Evolutionary conservation across 2,329 filamentous ascomycete genomes (phyloP), one percentile per base, ranked within the genome.

Genomic region (Thielaviopsis punctulata): DNA sequence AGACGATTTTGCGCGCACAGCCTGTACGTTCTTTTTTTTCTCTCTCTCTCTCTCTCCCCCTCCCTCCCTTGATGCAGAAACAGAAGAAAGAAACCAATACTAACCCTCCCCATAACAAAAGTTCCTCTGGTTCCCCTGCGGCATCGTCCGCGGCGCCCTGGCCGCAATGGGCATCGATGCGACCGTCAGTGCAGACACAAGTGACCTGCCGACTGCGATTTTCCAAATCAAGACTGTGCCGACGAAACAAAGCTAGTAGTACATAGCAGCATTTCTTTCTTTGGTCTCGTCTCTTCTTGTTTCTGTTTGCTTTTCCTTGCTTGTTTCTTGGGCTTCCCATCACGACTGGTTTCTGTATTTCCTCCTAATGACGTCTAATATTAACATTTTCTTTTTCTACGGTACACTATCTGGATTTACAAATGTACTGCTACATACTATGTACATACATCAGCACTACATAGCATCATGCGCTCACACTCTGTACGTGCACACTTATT

Each of bases 71-170:
- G 52, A 54, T 24, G 55, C 52, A 49, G 52, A 58, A 4, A 52
- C 25, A 33, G 2, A 45, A 45, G 41, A 22, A 4, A 24, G 10
- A 23, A 8, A 22, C 43, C 23, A 45, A 45, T 21, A 45, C n/a
- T n/a, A 2, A 9, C 9, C 8, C 44, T 12, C 47, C 21, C n/a
- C 10, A 13, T 25, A 41, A 4, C 6, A 19, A 18, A 55, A 93
- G 84, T 95, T 93, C 65, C 73, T 98, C 13, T 95, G 87, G 77
- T 95, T 96, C 62, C 92, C 92, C 7, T 94, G 89, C 60, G 92
- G 92, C 46, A 76, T 98, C 48, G 86, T 98, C 56, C 77, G 90
- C 54, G 92, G 92, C 25, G 88, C 87, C n/a, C 69, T 98, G 48
- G 83, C 88, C n/a, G 88, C 84, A 49, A 72, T 98, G 70, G 92